phyloP scores from a whole-genome alignment of 495 filamentous ascomycete species.

The Sabuloglossum arenarium region DNA sequence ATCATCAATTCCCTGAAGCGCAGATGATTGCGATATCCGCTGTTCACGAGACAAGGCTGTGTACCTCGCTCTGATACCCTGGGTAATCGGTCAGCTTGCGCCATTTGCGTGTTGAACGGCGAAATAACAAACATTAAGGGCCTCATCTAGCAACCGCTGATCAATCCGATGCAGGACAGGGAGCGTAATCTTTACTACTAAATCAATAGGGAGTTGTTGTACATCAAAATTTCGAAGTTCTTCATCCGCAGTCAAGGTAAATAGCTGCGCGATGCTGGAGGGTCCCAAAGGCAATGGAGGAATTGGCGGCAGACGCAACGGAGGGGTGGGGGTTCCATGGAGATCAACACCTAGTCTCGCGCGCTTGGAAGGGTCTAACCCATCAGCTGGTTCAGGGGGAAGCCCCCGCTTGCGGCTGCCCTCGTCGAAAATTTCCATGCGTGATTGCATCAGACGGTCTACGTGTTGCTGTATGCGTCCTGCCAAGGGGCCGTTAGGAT shows the following conservation, averaged over 20 bases:
- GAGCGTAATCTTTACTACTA: constrained; percentile 58
- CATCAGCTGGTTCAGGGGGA: constrained; percentile 44
- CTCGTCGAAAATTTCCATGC: constrained; percentile 57
- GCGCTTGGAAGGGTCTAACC: constrained; percentile 46
- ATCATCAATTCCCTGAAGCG: constrained; percentile 26
- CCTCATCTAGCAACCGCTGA: constrained; percentile 37
- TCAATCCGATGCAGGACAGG: constrained; percentile 46
- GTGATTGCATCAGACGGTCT: constrained; percentile 52
- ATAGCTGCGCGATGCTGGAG: constrained; percentile 56
- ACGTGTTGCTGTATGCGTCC: constrained; percentile 63
- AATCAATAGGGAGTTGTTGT: constrained; percentile 44
- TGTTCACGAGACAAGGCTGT: constrained; percentile 21
- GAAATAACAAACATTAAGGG: constrained; percentile 29
- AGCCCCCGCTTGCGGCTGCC: constrained; percentile 52
- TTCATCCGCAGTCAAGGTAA: constrained; percentile 56
- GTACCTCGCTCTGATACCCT: constrained; percentile 3
- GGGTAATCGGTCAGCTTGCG: background rate
- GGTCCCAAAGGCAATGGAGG: constrained; percentile 53
- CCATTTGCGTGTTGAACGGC: background rate
- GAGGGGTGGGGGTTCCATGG: constrained; percentile 22
- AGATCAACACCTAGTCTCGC: constrained; percentile 38
- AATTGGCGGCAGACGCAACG: constrained; percentile 23
- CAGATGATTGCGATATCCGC: constrained; percentile 4
- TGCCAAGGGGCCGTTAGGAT: constrained; percentile 42
- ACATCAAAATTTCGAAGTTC: constrained; percentile 66